These are phyloP conservation scores for Cyberlindnera veronae DNA, from an alignment of 805 yeast species.

Conservation along the genomic window DNA sequence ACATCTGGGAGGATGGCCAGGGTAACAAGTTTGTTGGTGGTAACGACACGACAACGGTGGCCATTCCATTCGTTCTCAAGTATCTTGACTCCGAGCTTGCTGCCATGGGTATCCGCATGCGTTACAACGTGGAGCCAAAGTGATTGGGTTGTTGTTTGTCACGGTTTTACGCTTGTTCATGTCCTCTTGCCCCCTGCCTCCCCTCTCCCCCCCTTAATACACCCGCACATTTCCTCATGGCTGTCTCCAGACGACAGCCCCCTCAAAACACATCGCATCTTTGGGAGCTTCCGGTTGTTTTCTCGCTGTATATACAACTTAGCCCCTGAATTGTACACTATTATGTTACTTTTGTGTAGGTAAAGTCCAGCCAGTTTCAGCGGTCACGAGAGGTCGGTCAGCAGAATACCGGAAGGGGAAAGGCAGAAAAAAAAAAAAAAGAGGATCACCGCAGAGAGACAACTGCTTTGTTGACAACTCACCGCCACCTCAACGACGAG, in stretches of 20 bases:
- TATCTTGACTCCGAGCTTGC: conserved; percentile 92
- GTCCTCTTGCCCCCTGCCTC: neutral
- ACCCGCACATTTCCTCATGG: neutral
- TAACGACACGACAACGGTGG: conserved; percentile 88
- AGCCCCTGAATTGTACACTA: too few species aligned
- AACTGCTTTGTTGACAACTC: too few species aligned
- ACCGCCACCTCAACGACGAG: too few species aligned
- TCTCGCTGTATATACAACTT: too few species aligned
- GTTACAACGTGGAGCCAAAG: conserved; percentile 75
- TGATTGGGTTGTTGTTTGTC: conserved; percentile 4
- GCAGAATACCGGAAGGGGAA: too few species aligned
- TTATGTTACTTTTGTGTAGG: too few species aligned
- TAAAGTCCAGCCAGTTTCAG: too few species aligned
- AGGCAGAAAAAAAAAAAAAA: too few species aligned
- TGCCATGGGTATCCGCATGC: conserved; percentile 96
- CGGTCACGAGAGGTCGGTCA: too few species aligned
- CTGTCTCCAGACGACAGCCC: neutral
- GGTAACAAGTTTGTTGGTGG: conserved; percentile 93
- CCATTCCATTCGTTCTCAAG: conserved; percentile 93
- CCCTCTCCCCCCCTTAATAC: neutral
- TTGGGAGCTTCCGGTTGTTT: too few species aligned
- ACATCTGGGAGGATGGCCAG: conserved; percentile 96
- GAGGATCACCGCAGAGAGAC: too few species aligned
- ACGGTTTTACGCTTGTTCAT: neutral
- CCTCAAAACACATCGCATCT: neutral